Base-by-base conservation (phyloP, 495 filamentous ascomycete species). In the Beverwykella pulmonaria region DNA sequence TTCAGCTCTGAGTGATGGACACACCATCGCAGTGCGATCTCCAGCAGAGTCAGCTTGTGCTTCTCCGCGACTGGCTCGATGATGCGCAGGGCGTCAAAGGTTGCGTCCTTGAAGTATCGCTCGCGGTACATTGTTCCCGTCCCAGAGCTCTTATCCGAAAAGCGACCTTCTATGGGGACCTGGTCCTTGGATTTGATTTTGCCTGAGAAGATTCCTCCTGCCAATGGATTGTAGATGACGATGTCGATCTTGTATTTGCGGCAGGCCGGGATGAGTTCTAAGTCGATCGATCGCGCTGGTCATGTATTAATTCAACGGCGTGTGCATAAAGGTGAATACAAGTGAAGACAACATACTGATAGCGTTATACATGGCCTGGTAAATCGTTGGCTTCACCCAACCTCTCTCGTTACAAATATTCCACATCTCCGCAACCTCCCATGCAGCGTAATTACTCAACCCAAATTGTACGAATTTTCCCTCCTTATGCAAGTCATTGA, bases 211-310 rank as follows among this genome's bases (percentile, higher is more conserved):
- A 96, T 75, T 0, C 93, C 93, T 5, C 92, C 92, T 10, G 90
- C 91, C 54, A 90, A 79, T 0, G 93, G 93, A 75, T 96, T 96
- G 77, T 97, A 96, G n/a, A 93, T 81, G 26, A 96, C 92, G 25
- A 96, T 84, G 64, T 94, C 90, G 27, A 97, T 80, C 0, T 91
- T 90, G 72, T 93, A 96, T 17, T 91, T 86, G n/a, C 87, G 83
- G 70, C 91, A 96, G 6, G 87, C 87, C 0, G 85, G 88, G 29
- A 96, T 82, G 34, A 96, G 79, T 76, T 97, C 93, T 15, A 84
- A 75, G 76, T 96, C 92, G 57, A 96, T 88, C 8, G 83, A 84
- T 14, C 92, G 89, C 44, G 85, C 68, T 67, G 34, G 10, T 19
- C 10, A 17, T 34, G 19, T 19, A 34, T 30, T 17, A 25, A n/a